Percentiles rank a stretch among this genome's conserved stretches.
Conservation (phyloP, 1,284 basidiomycete species). For the Ustilago crameri region DNA sequence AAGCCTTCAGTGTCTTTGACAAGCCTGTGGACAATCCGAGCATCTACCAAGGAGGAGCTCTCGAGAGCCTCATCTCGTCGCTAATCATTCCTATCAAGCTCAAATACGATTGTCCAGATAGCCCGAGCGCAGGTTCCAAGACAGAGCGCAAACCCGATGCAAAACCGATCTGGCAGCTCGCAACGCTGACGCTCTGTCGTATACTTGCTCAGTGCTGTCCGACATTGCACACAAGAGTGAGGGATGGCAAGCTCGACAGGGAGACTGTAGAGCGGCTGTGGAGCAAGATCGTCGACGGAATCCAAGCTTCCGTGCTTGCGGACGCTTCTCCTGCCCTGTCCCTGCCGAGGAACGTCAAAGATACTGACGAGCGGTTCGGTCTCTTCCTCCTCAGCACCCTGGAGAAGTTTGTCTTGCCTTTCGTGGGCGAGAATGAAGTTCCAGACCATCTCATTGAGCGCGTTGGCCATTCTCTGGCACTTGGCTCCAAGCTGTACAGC, state of each 20-base stretch:
- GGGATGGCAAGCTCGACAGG: slow-evolving; percentile 71
- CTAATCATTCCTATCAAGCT: slow-evolving; percentile 82
- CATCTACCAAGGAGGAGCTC: slow-evolving; percentile 82
- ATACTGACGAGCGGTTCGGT: slow-evolving; percentile 87
- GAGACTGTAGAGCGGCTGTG: slow-evolving; percentile 81
- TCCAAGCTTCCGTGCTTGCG: slow-evolving; percentile 81
- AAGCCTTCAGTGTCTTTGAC: slow-evolving; percentile 75
- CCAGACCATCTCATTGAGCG: slow-evolving; percentile 79
- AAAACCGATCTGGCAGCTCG: slow-evolving; percentile 50
- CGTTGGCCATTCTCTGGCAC: slow-evolving; percentile 79
- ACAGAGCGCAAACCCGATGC: slow-evolving; percentile 68
- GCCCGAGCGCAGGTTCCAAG: slow-evolving; percentile 57
- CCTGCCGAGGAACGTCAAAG: slow-evolving; percentile 72
- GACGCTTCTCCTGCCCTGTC: slow-evolving; percentile 77
- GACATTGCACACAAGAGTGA: slow-evolving; percentile 17
- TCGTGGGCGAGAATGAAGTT: slow-evolving; percentile 77
- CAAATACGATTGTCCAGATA: slow-evolving; percentile 87
- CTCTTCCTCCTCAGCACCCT: slow-evolving; percentile 71
- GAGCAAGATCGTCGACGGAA: slow-evolving; percentile 84
- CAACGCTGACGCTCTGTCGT: slow-evolving; percentile 46
- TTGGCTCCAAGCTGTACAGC: slow-evolving; percentile 78
- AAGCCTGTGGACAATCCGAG: slow-evolving; percentile 70
- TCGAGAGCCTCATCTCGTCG: slow-evolving; percentile 80
- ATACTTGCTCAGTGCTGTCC: slow-evolving; percentile 34
- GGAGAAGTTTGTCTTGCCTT: slow-evolving; percentile 81